A percentile compares a stretch with the other conserved stretches of the same genome.
Evolutionary conservation across 345 rosid species (phyloP).

Genomic region (Balakata baccata): DNA sequence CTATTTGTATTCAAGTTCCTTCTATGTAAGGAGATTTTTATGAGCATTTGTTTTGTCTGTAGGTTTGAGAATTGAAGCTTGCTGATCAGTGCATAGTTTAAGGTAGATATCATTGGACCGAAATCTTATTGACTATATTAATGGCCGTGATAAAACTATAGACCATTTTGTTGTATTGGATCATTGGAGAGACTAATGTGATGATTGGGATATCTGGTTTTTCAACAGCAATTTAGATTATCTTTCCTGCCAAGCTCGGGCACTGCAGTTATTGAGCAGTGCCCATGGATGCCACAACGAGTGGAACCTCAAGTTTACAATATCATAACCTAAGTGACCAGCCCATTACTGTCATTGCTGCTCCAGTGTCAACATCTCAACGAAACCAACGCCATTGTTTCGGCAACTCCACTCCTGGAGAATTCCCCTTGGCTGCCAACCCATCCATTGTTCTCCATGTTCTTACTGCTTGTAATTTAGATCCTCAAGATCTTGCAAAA

Average conservation of each 20-base stretch:
- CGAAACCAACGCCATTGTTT: conserved; percentile 72
- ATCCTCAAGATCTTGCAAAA: conserved; percentile 90
- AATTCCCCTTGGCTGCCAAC: conserved; percentile 89
- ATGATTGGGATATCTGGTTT: conserved; percentile 21
- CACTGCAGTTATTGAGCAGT: conserved; percentile 60
- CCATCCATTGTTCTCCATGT: conserved; percentile 94
- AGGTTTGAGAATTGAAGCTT: conserved; percentile 51
- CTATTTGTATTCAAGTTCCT: neutral
- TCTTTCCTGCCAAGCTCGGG: conserved; percentile 34
- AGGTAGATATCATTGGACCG: conserved; percentile 27
- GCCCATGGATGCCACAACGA: conserved; percentile 90
- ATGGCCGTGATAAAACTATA: conserved; percentile 4
- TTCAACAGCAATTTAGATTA: conserved; percentile 29
- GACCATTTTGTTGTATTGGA: conserved; percentile 17
- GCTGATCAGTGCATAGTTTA: conserved; percentile 33
- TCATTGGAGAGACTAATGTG: conserved; percentile 17
- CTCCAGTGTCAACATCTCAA: conserved; percentile 52
- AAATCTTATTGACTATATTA: neutral
- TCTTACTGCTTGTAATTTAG: conserved; percentile 78
- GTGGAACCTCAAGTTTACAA: conserved; percentile 64
- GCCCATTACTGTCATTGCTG: conserved; percentile 47
- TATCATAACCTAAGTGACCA: conserved; percentile 73
- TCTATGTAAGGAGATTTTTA: conserved; percentile 16
- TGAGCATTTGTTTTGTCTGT: conserved; percentile 25
- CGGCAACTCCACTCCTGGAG: conserved; percentile 90